Conservation (phyloP, 371 early-diverging fungal genomes). For the Apophysomyces variabilis region DNA sequence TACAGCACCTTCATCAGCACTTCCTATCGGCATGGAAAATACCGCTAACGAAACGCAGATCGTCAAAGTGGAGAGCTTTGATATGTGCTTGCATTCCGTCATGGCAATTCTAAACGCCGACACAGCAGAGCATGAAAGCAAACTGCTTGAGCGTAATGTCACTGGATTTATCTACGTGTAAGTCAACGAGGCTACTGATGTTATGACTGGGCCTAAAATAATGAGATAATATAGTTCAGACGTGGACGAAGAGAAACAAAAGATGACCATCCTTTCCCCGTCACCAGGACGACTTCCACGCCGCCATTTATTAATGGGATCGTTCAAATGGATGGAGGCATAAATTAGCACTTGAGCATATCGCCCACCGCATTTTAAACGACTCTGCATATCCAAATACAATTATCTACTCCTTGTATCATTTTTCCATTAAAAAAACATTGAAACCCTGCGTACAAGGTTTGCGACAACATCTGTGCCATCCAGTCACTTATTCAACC, state of each 20-base stretch:
- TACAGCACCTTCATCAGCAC: conserved; percentile 88
- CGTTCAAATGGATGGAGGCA: conserved; percentile 83
- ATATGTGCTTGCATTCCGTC: conserved; percentile 85
- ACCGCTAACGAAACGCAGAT: conserved; percentile 79
- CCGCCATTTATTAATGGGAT: conserved; percentile 80
- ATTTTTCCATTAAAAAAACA: no score
- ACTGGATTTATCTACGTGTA: conserved; percentile 91
- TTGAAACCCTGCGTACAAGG: no score
- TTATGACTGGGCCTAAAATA: conserved; percentile 1
- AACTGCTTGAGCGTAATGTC: conserved; percentile 72
- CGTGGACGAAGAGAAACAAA: conserved; percentile 79
- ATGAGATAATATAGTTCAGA: conserved; percentile 61
- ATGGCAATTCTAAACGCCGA: conserved; percentile 82
- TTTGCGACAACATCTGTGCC: no score
- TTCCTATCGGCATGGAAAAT: conserved; percentile 89
- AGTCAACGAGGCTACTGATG: conserved; percentile 18
- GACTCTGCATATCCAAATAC: no score
- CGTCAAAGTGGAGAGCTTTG: conserved; percentile 81
- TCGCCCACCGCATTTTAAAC: no score
- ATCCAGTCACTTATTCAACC: no score
- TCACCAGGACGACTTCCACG: conserved; percentile 88
- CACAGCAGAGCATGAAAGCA: conserved; percentile 61
- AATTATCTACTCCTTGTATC: no score
- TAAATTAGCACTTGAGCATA: conserved; percentile 6
- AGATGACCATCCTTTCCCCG: conserved; percentile 85